Percentiles rank a stretch among this genome's conserved stretches.
These are phyloP conservation scores for Melaleuca quinquenervia DNA, from an alignment of 345 rosid genomes.

Conservation along the genomic window DNA sequence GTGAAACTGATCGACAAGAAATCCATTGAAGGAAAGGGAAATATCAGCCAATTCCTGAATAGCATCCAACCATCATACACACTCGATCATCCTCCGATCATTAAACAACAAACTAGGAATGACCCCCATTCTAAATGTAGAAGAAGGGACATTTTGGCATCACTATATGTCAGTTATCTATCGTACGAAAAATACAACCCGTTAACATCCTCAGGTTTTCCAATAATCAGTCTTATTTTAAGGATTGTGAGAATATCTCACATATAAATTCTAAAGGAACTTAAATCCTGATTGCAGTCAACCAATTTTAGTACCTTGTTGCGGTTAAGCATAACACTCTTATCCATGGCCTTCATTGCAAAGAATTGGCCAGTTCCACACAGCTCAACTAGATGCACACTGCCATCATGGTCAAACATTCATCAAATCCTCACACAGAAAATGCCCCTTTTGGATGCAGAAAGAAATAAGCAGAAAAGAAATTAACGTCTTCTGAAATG, in stretches of 20 bases:
- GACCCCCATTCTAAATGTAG: background rate
- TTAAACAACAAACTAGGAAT: background rate
- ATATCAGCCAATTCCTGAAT: background rate
- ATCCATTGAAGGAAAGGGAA: background rate
- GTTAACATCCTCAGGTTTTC: background rate
- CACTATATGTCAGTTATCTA: background rate
- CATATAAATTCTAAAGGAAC: background rate
- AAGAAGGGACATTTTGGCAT: background rate
- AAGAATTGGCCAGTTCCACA: conserved; percentile 55
- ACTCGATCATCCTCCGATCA: background rate
- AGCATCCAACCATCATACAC: background rate
- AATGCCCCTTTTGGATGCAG: background rate
- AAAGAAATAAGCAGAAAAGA: background rate
- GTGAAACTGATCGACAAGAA: background rate
- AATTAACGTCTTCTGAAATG: background rate
- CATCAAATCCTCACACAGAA: background rate
- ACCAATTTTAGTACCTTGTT: conserved; percentile 49
- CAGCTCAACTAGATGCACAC: conserved; percentile 91
- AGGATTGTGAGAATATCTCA: background rate
- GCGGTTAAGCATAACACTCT: conserved; percentile 77
- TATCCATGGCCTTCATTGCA: conserved; percentile 99
- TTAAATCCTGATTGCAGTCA: background rate
- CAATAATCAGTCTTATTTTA: background rate
- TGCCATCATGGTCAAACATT: conserved; percentile 11
- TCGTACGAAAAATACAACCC: background rate